These are phyloP conservation scores for Wallacemonas sp. DNA, from an alignment of 208 protist genomes.

Conservation along the genomic window DNA sequence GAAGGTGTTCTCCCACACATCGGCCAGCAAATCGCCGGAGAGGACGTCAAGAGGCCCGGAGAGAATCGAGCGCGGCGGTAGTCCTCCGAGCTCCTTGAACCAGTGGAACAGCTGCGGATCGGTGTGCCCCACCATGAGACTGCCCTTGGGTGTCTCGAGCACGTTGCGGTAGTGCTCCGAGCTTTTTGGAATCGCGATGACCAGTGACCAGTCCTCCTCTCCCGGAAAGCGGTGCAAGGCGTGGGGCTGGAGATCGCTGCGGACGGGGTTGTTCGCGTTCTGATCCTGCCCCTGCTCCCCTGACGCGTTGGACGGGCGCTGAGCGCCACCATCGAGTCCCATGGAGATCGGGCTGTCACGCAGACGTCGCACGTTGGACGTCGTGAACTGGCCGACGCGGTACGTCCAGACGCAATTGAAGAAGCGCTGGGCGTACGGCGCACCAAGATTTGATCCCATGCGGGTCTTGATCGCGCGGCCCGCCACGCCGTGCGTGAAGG, in stretches of 20 bases:
- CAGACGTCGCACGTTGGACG: conserved; percentile 67
- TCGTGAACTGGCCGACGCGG: conserved; percentile 82
- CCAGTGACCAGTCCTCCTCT: conserved; percentile 64
- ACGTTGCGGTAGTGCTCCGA: conserved; percentile 80
- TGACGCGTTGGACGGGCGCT: conserved; percentile 3
- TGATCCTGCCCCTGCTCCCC: conserved; percentile 15
- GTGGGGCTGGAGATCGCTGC: conserved; percentile 85
- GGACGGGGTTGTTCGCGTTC: conserved; percentile 40
- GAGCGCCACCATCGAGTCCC: conserved; percentile 30
- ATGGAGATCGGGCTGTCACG: conserved; percentile 55
- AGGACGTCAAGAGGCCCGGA: conserved; percentile 75
- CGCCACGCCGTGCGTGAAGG: conserved; percentile 46
- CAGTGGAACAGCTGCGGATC: conserved; percentile 90
- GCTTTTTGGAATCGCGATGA: conserved; percentile 75
- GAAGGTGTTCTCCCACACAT: conserved; percentile 77
- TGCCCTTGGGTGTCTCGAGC: conserved; percentile 55
- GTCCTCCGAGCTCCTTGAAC: conserved; percentile 84
- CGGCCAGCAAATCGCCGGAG: conserved; percentile 66
- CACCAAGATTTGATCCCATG: conserved; percentile 67
- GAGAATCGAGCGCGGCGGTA: conserved; percentile 75
- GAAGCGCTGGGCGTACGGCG: conserved; percentile 63
- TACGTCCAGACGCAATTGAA: conserved; percentile 83
- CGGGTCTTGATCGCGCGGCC: conserved; percentile 72
- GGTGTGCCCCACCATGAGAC: conserved; percentile 86
- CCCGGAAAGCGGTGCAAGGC: conserved; percentile 73